Evolutionary conservation across 192 early-diverging fungal species (phyloP), one percentile per base, ranked within the genome.

Genomic region (Pilobolus umbonatus): DNA sequence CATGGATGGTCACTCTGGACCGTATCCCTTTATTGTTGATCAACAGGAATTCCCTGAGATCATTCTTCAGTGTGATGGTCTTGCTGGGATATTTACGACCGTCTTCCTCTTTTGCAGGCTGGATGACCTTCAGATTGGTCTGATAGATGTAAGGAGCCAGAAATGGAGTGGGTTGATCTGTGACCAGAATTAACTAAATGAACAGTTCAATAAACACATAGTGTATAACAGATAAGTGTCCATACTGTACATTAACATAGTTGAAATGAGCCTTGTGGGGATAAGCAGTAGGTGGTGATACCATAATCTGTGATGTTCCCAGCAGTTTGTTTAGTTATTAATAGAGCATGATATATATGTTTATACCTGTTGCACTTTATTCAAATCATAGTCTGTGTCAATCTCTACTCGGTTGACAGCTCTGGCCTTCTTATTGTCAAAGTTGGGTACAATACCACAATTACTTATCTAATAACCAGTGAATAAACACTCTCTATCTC

Each of bases 41-140:
- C 3, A 83, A 60, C 21, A 83, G 55, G 64, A 71, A 83, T 21
- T 83, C 81, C n/a, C 62, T 74, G 4, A 83, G 62, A 57, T 83
- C 79, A 40, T 81, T 83, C 51, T 79, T 79, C 36, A 82, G 61
- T 15, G 40, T 54, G 43, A 78, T 60, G 60, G 65, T 61, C 24
- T 73, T 73, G 15, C 76, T 60, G 14, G 67, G 55, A 44, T 61
- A 50, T 54, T 45, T 55, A 29, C 44, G 35, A 1, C 61, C 55
- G 14, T 65, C 59, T 7, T 67, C 53, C 5, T 71, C 61, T 36
- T 72, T 69, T 21, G 65, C 30, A 0, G 72, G 63, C 7, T 74
- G 70, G 42, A 65, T 74, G 12, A 72, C 70, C 39, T 68, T 75
- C 46, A 75, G 51, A 32, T 63, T 63, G 19, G 60, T 69, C 6